Base-by-base conservation (phyloP, 805 yeast species). In the Wickerhamomyces rabaulensis region DNA sequence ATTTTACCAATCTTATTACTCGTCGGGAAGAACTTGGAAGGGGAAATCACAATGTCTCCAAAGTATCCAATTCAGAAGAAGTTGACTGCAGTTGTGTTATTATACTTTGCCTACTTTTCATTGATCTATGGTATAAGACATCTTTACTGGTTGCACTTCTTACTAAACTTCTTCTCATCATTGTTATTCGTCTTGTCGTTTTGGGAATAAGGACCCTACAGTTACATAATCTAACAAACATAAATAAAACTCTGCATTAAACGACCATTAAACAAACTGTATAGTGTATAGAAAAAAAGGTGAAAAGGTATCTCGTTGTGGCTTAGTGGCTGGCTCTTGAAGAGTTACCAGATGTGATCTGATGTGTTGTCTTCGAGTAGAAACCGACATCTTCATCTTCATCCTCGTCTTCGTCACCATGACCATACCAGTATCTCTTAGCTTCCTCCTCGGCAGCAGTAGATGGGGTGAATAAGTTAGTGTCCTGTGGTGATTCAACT, bases 91-190 rank as follows among this genome's bases (percentile, higher is more conserved):
- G 49, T 64, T 4, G 55, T 79, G 13, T 56, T 84, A 39, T 58
- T 60, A 0, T 86, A 84, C 61, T 69, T 80, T 51, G 72, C 79
- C 1, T 59, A 78, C 35, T 89, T 86, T 64, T 68, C 85, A 39
- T 63, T 86, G 46, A 57, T 88, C 9, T 88, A 81, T 64, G 97
- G 97, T 2, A 73, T 85, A 6, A 76, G 91, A 58, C 86, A 88
- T 57, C 73, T 92, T n/a, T 91, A 78, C 64, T 87, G 91, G 87
- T 67, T 90, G 41, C 94, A 90, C 56, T 86, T 87, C 60, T 63
- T 89, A 43, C 75, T 85, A 46, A 89, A 89, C 62, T 61, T 84
- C 16, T 65, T 82, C 45, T 74, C 82, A 61, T 75, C 83, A 40
- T 71, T 83, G 75, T 53, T 79, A 19, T 60, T 74, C 17, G 44